Base-by-base conservation (phyloP, 1,284 basidiomycete genomes). In the Pseudomicrostroma phylloplanum region DNA sequence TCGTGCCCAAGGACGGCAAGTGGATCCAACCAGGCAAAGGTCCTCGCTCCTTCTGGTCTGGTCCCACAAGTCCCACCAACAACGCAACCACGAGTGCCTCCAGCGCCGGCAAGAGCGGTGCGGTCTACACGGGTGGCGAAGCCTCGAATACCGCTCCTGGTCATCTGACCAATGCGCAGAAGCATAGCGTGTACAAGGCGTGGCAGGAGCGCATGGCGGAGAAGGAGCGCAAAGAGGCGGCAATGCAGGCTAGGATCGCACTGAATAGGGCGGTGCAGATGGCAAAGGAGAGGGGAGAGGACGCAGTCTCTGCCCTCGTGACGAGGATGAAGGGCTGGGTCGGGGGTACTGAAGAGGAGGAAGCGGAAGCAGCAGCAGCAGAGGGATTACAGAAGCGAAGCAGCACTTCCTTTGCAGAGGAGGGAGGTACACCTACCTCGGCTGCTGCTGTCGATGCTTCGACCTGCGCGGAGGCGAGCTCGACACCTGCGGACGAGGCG, bases 91-190 rank as follows among this genome's bases (percentile, higher is more conserved):
- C 11, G 39, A 57, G 11, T 59, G 23, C 63, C 43, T 68, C 73
- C 58, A 46, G 63, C 23, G 68, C 70, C 0, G 21, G 60, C 25
- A 49, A 54, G 7, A 41, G 55, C 4, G 64, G 64, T 19, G 63
- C 58, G 1, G 30, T 30, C 30, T 77, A 77, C 59, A 48, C 66
- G 0, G 76, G 76, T 55, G 76, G 76, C 40, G 76, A 77, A 58
- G 56, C 62, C 13, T 65, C 67, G 1, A 55, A 49, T n/a, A 15
- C 19, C 13, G 43, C 43, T 3, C 63, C 66, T 6, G 77, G 74
- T 13, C 68, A 67, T 1, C 55, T 76, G 61, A 77, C 76, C 21
- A 70, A 72, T 61, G 66, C 66, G 23, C 77, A 79, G 57, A 75
- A 76, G 66, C 65, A 69, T 54, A 61, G 62, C 63, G 40, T 71